phyloP scores from a whole-genome alignment of 2,329 filamentous ascomycete genomes.

The Aciculosporium take region DNA sequence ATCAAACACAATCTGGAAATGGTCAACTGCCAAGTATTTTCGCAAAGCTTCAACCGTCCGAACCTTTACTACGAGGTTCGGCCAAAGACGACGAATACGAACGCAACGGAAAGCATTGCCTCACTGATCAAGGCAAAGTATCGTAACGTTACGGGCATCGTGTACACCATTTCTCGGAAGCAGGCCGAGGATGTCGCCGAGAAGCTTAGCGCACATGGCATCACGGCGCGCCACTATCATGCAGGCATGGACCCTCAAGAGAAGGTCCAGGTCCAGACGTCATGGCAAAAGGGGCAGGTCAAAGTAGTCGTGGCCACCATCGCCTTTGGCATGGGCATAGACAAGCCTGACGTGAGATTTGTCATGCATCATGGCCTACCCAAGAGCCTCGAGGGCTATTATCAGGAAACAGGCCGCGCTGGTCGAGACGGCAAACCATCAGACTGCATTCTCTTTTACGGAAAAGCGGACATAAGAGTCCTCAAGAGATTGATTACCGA shows the following conservation, averaged over 20 bases:
- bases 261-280: constrained; percentile 56
- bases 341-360: constrained; percentile 92
- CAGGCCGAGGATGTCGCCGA: constrained; percentile 68
- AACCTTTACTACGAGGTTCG: constrained; percentile 84
- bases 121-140: constrained; percentile 59
- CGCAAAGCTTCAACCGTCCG: constrained; percentile 92
- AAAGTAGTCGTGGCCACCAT: constrained; percentile 96
- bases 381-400: constrained; percentile 94
- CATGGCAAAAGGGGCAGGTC: constrained; percentile 67
- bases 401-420: constrained; percentile 92
- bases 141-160: constrained; percentile 63
- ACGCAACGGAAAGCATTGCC: constrained; percentile 33
- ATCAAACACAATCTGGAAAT: constrained; percentile 88
- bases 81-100: constrained; percentile 48
- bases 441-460: constrained; percentile 81
- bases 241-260: constrained; percentile 56
- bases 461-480: constrained; percentile 59
- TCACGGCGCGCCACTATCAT: constrained; percentile 75
- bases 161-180: constrained; percentile 81
- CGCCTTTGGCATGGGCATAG: constrained; percentile 99
- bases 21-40: constrained; percentile 60
- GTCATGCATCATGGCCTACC: constrained; percentile 88
- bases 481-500: constrained; percentile 71
- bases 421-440: constrained; percentile 81
- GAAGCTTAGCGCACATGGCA: constrained; percentile 48